A percentile compares a stretch with the other conserved stretches of the same genome.
phyloP scores from a whole-genome alignment of 2,329 filamentous ascomycete genomes.

The Pseudocercospora pini-densiflorae region DNA sequence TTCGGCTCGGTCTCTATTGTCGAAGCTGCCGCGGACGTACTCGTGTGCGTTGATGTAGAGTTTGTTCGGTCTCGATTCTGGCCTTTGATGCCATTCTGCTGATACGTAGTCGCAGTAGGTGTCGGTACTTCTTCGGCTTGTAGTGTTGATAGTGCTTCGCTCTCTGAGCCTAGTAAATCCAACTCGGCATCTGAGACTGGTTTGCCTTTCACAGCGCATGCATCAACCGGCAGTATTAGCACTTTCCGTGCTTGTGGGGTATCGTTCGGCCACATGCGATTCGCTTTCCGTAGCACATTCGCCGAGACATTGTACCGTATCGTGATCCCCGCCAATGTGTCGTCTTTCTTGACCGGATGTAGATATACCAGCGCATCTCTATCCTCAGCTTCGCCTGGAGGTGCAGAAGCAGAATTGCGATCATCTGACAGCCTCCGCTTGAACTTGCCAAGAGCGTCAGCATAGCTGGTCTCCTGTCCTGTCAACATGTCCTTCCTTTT shows the following conservation, averaged over 20 bases:
- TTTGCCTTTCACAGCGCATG: slow-evolving; percentile 81
- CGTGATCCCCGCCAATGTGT: slow-evolving; percentile 90
- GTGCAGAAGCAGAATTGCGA: slow-evolving; percentile 49
- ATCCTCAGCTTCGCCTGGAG: slow-evolving; percentile 62
- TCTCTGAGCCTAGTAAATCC: slow-evolving; percentile 39
- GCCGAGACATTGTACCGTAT: slow-evolving; percentile 88
- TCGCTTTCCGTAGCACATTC: slow-evolving; percentile 81
- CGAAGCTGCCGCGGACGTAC: slow-evolving; percentile 41
- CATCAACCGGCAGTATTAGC: slow-evolving; percentile 84
- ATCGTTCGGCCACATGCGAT: slow-evolving; percentile 94
- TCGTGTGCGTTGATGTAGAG: slow-evolving; percentile 42
- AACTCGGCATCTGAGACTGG: slow-evolving; percentile 46
- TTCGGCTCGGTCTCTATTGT: slow-evolving; percentile 64
- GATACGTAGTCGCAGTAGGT: slow-evolving; percentile 38
- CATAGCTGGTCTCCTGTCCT: slow-evolving; percentile 42
- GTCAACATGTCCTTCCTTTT: slow-evolving; percentile 55
- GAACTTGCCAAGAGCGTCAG: slow-evolving; percentile 53
- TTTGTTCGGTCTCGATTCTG: slow-evolving; percentile 42
- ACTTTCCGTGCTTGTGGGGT: slow-evolving; percentile 82
- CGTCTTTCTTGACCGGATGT: slow-evolving; percentile 78
- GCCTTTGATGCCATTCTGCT: slow-evolving; percentile 26
- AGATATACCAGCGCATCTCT: slow-evolving; percentile 86
- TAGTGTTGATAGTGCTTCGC: slow-evolving; percentile 36
- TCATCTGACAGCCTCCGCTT: slow-evolving; percentile 75
- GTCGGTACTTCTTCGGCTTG: slow-evolving; percentile 44